Conservation (phyloP, 495 filamentous ascomycete species). For the Filosporella fistucella region DNA sequence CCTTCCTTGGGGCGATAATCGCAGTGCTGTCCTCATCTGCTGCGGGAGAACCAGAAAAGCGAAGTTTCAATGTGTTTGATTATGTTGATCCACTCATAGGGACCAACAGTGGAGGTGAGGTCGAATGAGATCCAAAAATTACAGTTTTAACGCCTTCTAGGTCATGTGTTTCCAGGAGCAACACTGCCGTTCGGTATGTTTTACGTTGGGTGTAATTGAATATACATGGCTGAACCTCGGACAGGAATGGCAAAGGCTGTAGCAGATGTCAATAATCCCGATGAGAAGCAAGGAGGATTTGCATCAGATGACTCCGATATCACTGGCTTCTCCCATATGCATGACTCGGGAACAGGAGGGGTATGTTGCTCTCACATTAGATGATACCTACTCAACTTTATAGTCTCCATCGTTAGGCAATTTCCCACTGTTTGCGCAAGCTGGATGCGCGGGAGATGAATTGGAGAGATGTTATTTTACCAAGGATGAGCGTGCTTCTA, state of each 20-base stretch:
- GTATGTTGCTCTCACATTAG: constrained; percentile 17
- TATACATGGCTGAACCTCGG: not conserved
- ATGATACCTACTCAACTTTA: not conserved
- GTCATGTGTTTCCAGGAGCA: constrained; percentile 71
- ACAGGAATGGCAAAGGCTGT: constrained; percentile 74
- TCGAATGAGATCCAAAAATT: not conserved
- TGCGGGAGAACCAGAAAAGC: too few relatives aligned
- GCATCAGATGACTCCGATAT: constrained; percentile 56
- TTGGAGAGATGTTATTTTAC: constrained; percentile 57
- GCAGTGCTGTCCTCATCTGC: too few relatives aligned
- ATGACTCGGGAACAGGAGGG: constrained; percentile 71
- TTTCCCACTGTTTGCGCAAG: constrained; percentile 68
- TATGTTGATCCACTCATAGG: constrained; percentile 56
- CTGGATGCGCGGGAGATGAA: constrained; percentile 58
- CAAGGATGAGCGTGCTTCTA: not conserved
- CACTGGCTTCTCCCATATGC: constrained; percentile 68
- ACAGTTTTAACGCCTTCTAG: constrained; percentile 1
- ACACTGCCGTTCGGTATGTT: constrained; percentile 61
- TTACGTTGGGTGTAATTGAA: not conserved
- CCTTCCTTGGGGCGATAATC: too few relatives aligned
- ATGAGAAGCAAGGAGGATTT: constrained; percentile 60
- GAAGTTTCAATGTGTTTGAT: constrained; percentile 14
- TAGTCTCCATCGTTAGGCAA: constrained; percentile 60
- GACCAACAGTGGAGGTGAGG: constrained; percentile 50
- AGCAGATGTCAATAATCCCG: constrained; percentile 48